A percentile compares a stretch with the other conserved stretches of the same genome.
Evolutionary conservation across 805 yeast species (phyloP).

Genomic region (Yarrowia keelungensis): DNA sequence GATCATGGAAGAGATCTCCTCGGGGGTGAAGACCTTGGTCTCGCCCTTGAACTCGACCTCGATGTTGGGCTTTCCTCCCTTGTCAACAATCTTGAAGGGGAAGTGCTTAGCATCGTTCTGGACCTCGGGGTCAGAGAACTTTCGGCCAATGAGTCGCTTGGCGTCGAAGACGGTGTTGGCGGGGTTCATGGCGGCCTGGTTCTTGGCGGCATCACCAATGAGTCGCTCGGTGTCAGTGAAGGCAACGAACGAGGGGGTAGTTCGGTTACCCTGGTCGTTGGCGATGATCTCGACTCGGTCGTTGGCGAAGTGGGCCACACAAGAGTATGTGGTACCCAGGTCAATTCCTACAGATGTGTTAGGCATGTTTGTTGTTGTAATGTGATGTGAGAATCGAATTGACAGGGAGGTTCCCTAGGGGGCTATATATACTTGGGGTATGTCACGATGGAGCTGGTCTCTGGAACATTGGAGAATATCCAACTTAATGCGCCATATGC

Average conservation of each 20-base stretch:
- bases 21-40: constrained; percentile 87
- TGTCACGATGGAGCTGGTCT: constrained; percentile 34
- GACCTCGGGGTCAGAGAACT: constrained; percentile 80
- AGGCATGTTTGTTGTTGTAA: constrained; percentile 51
- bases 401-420: neutral
- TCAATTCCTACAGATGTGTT: constrained; percentile 75
- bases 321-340: constrained; percentile 98
- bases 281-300: constrained; percentile 95
- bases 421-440: constrained; percentile 14
- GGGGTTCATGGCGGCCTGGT: constrained; percentile 98
- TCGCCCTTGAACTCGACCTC: constrained; percentile 90
- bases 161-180: constrained; percentile 93
- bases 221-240: constrained; percentile 95
- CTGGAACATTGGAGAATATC: constrained; percentile 36
- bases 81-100: constrained; percentile 82
- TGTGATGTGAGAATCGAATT: neutral
- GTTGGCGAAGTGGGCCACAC: constrained; percentile 88
- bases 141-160: constrained; percentile 90
- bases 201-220: constrained; percentile 98
- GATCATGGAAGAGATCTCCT: constrained; percentile 93
- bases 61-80: constrained; percentile 85
- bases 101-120: constrained; percentile 82
- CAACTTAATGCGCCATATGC: constrained; percentile 23
- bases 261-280: constrained; percentile 98
- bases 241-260: constrained; percentile 96